Conservation (phyloP, 75 land plant species). For the Selaginella tamariscina region DNA sequence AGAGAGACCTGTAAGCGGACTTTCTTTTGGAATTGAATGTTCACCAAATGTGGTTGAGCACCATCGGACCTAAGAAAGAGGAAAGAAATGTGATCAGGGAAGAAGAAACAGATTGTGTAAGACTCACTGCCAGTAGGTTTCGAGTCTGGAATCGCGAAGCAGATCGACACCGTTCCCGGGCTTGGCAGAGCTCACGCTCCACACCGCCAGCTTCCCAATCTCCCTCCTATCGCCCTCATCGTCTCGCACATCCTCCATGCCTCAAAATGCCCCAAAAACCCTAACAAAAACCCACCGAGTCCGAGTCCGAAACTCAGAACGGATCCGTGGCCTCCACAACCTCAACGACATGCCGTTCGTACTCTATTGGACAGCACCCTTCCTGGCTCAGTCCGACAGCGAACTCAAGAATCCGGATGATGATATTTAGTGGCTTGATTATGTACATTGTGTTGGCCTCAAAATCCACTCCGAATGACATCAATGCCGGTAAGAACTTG, state of each 20-base stretch:
- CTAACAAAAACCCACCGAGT: no score
- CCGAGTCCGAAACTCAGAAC: no score
- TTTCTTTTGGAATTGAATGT: constrained; percentile 92
- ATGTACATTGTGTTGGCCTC: constrained; percentile 19
- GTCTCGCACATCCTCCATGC: no score
- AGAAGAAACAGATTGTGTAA: not conserved
- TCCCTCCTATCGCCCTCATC: constrained; percentile 70
- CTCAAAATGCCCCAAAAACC: no score
- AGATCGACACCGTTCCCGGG: constrained; percentile 81
- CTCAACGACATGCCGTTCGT: constrained; percentile 20
- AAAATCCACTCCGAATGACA: constrained; percentile 23
- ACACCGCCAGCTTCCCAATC: constrained; percentile 90
- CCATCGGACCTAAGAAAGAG: constrained; percentile 73
- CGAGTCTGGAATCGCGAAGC: constrained; percentile 73
- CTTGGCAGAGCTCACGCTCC: constrained; percentile 98
- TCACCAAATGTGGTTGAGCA: constrained; percentile 92
- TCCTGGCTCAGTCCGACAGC: constrained; percentile 5
- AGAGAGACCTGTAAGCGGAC: constrained; percentile 86
- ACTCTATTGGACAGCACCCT: constrained; percentile 5
- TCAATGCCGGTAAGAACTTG: constrained; percentile 15
- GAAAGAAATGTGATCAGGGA: not conserved
- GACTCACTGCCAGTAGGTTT: constrained; percentile 88
- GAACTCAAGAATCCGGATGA: constrained; percentile 19
- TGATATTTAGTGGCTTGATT: constrained; percentile 18
- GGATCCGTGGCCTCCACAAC: constrained; percentile 15